These are phyloP conservation scores for Camelina laxa DNA, from an alignment of 345 rosid genomes.

Conservation along the genomic window DNA sequence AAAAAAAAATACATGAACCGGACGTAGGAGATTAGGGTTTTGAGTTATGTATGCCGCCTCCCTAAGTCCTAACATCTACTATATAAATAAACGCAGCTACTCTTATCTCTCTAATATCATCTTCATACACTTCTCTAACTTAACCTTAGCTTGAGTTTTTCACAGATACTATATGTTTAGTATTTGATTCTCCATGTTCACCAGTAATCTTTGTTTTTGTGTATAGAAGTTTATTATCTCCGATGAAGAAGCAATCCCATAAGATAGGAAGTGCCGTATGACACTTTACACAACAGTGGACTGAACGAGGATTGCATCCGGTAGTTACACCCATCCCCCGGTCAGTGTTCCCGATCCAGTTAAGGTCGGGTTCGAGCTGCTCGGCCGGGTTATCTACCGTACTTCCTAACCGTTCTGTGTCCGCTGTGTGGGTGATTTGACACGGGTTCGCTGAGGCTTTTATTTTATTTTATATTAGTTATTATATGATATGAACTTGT, in stretches of 20 bases:
- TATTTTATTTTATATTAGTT: not conserved
- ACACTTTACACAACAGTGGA: slow-evolving; percentile 54
- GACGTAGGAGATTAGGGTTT: slow-evolving; percentile 22
- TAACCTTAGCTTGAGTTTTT: not conserved
- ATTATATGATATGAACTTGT: slow-evolving; percentile 10
- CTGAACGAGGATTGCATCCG: slow-evolving; percentile 27
- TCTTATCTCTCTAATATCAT: not conserved
- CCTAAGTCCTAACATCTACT: not conserved
- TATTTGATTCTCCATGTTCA: not conserved
- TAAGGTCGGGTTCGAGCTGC: slow-evolving; percentile 8
- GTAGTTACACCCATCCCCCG: slow-evolving; percentile 31
- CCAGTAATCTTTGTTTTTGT: not conserved
- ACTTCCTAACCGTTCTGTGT: slow-evolving; percentile 41
- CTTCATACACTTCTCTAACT: not conserved
- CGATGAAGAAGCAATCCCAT: slow-evolving; percentile 55
- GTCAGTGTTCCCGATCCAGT: slow-evolving; percentile 3
- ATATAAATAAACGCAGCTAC: not conserved
- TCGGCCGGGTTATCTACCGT: slow-evolving; percentile 4
- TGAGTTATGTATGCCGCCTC: slow-evolving; percentile 5
- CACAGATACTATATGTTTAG: not conserved
- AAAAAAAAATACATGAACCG: not conserved
- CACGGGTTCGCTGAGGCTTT: slow-evolving; percentile 49
- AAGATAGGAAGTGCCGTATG: slow-evolving; percentile 79
- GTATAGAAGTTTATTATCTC: not conserved
- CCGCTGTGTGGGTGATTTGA: slow-evolving; percentile 49